These are phyloP conservation scores for Entophlyctis helioformis DNA, from an alignment of 192 early-diverging fungal genomes.

Conservation along the genomic window DNA sequence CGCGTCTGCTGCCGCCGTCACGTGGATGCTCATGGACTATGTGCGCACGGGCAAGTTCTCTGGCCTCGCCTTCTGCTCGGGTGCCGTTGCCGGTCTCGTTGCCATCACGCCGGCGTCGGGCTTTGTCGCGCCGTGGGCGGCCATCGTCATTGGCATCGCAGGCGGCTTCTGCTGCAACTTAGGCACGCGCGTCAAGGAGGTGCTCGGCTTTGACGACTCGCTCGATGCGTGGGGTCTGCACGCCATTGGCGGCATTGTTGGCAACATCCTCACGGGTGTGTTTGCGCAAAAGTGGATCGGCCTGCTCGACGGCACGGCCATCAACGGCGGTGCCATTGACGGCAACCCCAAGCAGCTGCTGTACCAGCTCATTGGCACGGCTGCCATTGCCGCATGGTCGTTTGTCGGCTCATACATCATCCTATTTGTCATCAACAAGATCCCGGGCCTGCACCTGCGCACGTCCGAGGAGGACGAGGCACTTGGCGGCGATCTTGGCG, in stretches of 20 bases:
- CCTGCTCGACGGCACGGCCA: constrained; percentile 40
- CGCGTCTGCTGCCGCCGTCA: constrained; percentile 52
- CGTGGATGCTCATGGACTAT: constrained; percentile 66
- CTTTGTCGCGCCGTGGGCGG: constrained; percentile 57
- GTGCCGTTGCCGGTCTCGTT: constrained; percentile 80
- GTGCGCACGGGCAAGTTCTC: constrained; percentile 58
- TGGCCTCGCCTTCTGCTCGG: constrained; percentile 76
- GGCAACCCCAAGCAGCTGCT: constrained; percentile 55
- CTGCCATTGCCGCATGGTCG: constrained; percentile 45
- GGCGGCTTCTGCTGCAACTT: constrained; percentile 51
- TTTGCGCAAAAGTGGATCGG: constrained; percentile 75
- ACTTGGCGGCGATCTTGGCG: no score
- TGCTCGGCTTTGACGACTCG: constrained; percentile 21
- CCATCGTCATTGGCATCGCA: constrained; percentile 64
- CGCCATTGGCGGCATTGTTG: constrained; percentile 72
- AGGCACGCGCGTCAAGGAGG: constrained; percentile 42
- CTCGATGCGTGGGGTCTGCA: constrained; percentile 80
- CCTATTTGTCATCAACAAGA: no score
- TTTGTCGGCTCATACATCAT: no score
- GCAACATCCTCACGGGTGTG: constrained; percentile 72
- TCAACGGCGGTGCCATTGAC: constrained; percentile 51
- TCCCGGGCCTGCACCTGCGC: no score
- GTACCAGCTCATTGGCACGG: constrained; percentile 54
- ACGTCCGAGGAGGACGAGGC: no score
- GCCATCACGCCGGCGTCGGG: constrained; percentile 80